Evolutionary conservation across 2,329 filamentous ascomycete genomes (phyloP).

Genomic region (Ciborinia camelliae): DNA sequence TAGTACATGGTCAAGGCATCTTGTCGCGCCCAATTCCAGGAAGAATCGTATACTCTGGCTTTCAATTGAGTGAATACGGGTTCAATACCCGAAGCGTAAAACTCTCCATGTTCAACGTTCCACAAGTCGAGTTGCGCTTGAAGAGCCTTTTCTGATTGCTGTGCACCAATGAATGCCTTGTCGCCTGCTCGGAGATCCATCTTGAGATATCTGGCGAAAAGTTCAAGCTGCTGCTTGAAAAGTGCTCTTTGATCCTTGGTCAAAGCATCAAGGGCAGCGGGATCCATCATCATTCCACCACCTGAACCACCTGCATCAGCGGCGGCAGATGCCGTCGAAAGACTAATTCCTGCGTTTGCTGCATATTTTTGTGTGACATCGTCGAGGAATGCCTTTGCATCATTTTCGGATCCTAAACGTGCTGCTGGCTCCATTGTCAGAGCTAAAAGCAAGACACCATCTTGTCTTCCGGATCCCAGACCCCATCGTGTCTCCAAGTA

Average conservation of each 20-base stretch:
- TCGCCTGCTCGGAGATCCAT: conserved; percentile 95
- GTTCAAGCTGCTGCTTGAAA: conserved; percentile 97
- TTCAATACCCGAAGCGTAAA: conserved; percentile 92
- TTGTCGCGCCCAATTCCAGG: conserved; percentile 98
- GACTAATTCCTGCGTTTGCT: conserved; percentile 72
- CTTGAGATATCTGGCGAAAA: conserved; percentile 93
- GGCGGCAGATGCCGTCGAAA: conserved; percentile 72
- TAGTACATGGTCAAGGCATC: conserved; percentile 98
- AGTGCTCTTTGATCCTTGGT: conserved; percentile 94
- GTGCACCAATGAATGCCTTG: conserved; percentile 81
- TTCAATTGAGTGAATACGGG: conserved; percentile 92
- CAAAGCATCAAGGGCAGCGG: conserved; percentile 90
- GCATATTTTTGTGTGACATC: conserved; percentile 89
- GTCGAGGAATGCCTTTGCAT: conserved; percentile 91
- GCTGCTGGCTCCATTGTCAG: conserved; percentile 89
- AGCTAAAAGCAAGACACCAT: conserved; percentile 82
- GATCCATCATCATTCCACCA: conserved; percentile 99
- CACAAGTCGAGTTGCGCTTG: conserved; percentile 94
- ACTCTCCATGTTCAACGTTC: conserved; percentile 92
- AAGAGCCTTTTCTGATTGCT: conserved; percentile 81
- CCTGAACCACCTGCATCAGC: conserved; percentile 66
- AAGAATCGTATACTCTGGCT: conserved; percentile 93
- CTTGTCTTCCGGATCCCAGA: conserved; percentile 79
- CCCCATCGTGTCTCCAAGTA: conserved; percentile 95
- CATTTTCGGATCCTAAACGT: conserved; percentile 82